phyloP scores from a whole-genome alignment of 345 rosid genomes.

The Eucalyptus regnans region DNA sequence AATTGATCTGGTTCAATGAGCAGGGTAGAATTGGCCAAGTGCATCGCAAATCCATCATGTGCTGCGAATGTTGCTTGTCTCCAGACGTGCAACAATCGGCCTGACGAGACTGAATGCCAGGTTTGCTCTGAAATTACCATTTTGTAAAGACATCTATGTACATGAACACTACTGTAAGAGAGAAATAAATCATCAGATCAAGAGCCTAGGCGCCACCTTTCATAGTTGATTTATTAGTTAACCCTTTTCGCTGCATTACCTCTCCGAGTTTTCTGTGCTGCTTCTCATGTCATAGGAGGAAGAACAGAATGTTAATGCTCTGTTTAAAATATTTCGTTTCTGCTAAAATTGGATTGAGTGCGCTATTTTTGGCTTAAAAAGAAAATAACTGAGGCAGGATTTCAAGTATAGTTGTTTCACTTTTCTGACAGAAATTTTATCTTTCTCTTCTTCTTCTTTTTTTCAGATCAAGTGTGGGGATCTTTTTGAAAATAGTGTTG shows the following conservation, averaged over 20 bases:
- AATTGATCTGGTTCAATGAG: background rate
- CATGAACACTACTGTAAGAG: background rate
- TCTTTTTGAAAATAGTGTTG: slow-evolving; percentile 71
- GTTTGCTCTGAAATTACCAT: slow-evolving; percentile 15
- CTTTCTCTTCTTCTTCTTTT: background rate
- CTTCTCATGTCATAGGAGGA: background rate
- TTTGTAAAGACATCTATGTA: background rate
- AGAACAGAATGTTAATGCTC: background rate
- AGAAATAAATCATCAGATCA: background rate
- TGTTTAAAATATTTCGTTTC: background rate
- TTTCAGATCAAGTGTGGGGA: slow-evolving; percentile 93
- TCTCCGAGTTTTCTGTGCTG: background rate
- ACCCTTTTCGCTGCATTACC: background rate
- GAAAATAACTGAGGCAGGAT: background rate
- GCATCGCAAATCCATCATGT: slow-evolving; percentile 84
- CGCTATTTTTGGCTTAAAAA: background rate
- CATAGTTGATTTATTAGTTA: background rate
- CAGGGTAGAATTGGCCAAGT: slow-evolving; percentile 89
- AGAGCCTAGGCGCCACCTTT: background rate
- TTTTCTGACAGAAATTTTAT: background rate
- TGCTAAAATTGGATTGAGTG: background rate
- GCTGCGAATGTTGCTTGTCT: slow-evolving; percentile 94
- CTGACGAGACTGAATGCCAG: slow-evolving; percentile 97
- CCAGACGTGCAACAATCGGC: slow-evolving; percentile 90
- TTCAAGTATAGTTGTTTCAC: background rate